Percentiles rank a stretch among this genome's conserved stretches.
These are phyloP conservation scores for Elaeis guineensis DNA, from an alignment of 176 grass and related monocot genomes.

Conservation along the genomic window DNA sequence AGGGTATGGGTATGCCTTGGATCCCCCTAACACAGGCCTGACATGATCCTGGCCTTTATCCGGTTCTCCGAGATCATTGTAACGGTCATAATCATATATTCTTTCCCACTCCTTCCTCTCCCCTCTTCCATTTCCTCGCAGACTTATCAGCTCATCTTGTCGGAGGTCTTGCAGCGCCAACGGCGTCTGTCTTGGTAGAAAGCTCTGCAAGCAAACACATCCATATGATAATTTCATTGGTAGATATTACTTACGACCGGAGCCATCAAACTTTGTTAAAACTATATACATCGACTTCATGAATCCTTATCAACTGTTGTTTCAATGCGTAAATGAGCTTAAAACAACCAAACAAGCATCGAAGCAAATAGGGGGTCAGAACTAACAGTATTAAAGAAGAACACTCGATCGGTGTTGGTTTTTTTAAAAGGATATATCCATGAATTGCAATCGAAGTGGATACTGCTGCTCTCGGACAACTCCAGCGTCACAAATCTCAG, in stretches of 20 bases:
- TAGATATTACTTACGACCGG: too few species aligned
- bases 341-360: too few species aligned
- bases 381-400: slow-evolving; percentile 67
- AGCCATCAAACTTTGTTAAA: too few species aligned
- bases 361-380: background rate
- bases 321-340: too few species aligned
- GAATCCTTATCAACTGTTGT: too few species aligned
- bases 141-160: slow-evolving; percentile 50
- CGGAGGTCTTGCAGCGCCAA: slow-evolving; percentile 38
- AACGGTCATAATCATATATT: slow-evolving; percentile 68
- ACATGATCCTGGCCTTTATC: slow-evolving; percentile 36
- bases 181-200: slow-evolving; percentile 63
- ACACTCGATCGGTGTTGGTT: slow-evolving; percentile 61
- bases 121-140: slow-evolving; percentile 55
- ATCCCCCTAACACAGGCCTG: slow-evolving; percentile 63
- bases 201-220: slow-evolving; percentile 30
- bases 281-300: too few species aligned
- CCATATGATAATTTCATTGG: too few species aligned
- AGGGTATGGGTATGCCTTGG: slow-evolving; percentile 44
- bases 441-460: slow-evolving; percentile 95
- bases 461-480: slow-evolving; percentile 29
- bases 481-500: slow-evolving; percentile 45
- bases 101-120: slow-evolving; percentile 78
- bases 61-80: slow-evolving; percentile 78
- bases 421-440: slow-evolving; percentile 78